Evolutionary conservation across 108 stramenopile species (phyloP).

Genomic region (Ochromonas danica): DNA sequence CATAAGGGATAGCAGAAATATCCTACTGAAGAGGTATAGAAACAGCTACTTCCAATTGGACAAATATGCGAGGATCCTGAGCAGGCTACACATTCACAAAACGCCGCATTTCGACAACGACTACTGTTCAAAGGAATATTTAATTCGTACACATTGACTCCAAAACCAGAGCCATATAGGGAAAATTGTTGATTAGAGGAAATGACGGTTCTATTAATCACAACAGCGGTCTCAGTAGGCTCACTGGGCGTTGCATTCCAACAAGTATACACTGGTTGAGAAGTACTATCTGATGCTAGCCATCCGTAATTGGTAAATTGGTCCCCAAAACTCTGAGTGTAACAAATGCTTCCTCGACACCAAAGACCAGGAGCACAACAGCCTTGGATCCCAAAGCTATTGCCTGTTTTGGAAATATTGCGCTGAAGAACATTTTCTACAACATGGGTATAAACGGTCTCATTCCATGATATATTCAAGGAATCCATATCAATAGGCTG

Average conservation of each 20-base stretch:
- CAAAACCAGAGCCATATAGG: neutral
- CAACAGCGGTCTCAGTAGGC: neutral
- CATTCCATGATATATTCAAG: too few species aligned
- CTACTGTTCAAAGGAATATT: neutral
- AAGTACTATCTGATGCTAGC: neutral
- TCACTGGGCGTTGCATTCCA: neutral
- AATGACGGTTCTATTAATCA: neutral
- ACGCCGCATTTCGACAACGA: neutral
- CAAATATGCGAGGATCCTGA: too few species aligned
- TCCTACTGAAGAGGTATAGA: too few species aligned
- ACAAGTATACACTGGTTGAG: neutral
- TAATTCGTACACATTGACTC: neutral
- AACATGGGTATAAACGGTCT: too few species aligned
- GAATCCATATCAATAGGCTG: too few species aligned
- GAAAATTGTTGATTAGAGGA: neutral
- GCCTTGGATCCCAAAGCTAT: neutral
- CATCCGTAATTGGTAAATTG: constrained; percentile 15
- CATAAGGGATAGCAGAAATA: too few species aligned
- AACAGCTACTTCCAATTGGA: too few species aligned
- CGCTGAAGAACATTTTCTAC: too few species aligned
- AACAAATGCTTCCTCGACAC: neutral
- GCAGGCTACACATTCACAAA: neutral
- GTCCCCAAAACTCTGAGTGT: neutral
- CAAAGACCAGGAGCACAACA: neutral
- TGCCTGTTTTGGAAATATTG: too few species aligned